Evolutionary conservation across 1,139 yeast genomes (phyloP), one percentile per base, ranked within the genome.

Genomic region (Kurtzmaniella quercitrusa): DNA sequence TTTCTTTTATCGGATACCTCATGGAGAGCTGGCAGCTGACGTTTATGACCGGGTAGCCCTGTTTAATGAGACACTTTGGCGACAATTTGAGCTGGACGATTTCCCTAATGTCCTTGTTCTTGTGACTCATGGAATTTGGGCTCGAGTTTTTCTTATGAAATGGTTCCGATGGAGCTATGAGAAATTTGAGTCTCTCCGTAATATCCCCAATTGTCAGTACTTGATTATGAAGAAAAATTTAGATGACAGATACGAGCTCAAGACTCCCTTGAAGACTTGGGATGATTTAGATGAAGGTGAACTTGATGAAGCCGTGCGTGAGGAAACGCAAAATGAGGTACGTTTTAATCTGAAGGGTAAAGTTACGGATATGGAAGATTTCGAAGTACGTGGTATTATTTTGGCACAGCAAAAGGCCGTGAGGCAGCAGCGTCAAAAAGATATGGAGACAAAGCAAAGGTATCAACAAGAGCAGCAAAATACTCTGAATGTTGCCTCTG

Each of bases 21-120:
- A 86, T 55, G 97, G 97, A 3, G 97, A 89, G 60, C 84, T 93
- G 54, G 97, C 96, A 0, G 97, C 97, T 0, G 97, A 89, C 61
- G 96, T 89, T 3, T 89, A 82, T 62, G 96, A 89, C 60, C 68
- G 97, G 39, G 84, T 91, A 47, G 86, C 96, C 2, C 86, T 94
- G 32, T 89, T 89, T 61, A 88, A 88, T 58, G 96, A 88, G 60
- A 80, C 95, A 0, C 63, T 89, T 38, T 88, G 83, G 59, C 71
- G 97, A 36, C 94, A 86, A 57, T 89, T 89, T 56, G 79, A 78
- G 45, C 69, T 71, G 41, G 82, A 76, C 18, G 70, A 76, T 52
- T 85, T 84, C 60, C 91, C 94, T 9, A 72, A 76, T 40, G 83
- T 88, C 15, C 71, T 88, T 39, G 91, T 89, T 1, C 66, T 89